Conservation (phyloP, 768 basidiomycete genomes). For the Sporobolomyces roseus region DNA sequence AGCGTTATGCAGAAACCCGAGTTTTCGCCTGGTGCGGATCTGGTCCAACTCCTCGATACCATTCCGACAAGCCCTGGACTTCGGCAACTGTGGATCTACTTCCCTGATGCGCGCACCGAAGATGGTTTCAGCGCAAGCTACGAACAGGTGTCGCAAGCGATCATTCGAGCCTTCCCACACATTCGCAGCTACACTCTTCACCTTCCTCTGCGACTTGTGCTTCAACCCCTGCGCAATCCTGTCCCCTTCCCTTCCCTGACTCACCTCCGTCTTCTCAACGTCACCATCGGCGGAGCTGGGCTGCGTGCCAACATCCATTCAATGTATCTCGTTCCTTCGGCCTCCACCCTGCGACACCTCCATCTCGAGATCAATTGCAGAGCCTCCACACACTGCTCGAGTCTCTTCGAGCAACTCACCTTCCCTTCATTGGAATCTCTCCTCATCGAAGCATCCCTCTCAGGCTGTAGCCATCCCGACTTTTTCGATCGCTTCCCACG, state of each 20-base stretch:
- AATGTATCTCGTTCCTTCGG: background rate
- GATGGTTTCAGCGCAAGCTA: no score
- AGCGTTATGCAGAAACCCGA: no score
- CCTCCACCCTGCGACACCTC: background rate
- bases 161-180: background rate
- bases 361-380: background rate
- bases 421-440: background rate
- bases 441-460: background rate
- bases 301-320: background rate
- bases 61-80: no score
- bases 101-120: no score
- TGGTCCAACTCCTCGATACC: no score
- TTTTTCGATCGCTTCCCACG: conserved; percentile 3
- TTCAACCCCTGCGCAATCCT: background rate
- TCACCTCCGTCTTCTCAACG: background rate
- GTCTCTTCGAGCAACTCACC: background rate
- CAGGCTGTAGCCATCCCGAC: background rate
- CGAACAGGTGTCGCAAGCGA: no score
- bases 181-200: background rate
- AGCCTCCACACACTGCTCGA: no score
- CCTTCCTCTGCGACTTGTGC: background rate
- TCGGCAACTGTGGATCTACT: no score
- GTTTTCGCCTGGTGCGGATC: no score
- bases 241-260: background rate
- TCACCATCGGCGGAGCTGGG: background rate